Evolutionary conservation across 306 rosid genomes (phyloP), one percentile per base, ranked within the genome.

Genomic region (Dryas octopetala): DNA sequence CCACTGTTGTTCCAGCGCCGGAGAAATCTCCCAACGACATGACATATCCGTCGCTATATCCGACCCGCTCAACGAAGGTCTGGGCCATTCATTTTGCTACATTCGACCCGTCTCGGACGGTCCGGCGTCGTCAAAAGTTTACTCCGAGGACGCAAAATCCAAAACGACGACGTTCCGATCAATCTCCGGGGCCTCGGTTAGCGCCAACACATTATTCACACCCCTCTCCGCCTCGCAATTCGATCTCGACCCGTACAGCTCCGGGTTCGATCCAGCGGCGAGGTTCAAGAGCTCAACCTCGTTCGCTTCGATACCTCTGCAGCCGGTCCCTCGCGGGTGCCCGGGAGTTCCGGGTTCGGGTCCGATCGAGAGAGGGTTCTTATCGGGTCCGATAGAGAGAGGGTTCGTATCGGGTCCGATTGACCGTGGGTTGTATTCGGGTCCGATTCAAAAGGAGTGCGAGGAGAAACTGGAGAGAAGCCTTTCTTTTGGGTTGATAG

Each of bases 121-220:
- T 4, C 72, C 71, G 19, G 69, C 80, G 7, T 78, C 70, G 48
- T 74, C 79, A 1, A 73, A 74, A 1, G 45, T 44, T 1, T 68
- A 55, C 16, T 64, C 85, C 4, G 84, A 74, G 0, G 83, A 79
- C 1, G 78, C 68, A 0, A 49, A 41, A 61, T 28, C 66, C 26
- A 59, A 84, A 6, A 45, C 77, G 57, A 82, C 87, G 54, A 80
- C 91, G 40, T 89, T 87, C 80, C 80, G 90, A 52, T 82, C 90
- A 0, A 89, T 94, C 26, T 87, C 90, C 53, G 89, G 97, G 1
- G 96, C 98, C 38, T 86, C 91, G 5, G 91, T 91, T 32, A 90
- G 96, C 62, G 97, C 98, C 73, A 94, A 94, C 88, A 68, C 76
- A 11, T 89, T 84, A 11, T 89, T 84, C 48, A 75, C 93, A 3